phyloP scores from a whole-genome alignment of 2,329 filamentous ascomycete genomes.

The Ophiostoma pallidulum region DNA sequence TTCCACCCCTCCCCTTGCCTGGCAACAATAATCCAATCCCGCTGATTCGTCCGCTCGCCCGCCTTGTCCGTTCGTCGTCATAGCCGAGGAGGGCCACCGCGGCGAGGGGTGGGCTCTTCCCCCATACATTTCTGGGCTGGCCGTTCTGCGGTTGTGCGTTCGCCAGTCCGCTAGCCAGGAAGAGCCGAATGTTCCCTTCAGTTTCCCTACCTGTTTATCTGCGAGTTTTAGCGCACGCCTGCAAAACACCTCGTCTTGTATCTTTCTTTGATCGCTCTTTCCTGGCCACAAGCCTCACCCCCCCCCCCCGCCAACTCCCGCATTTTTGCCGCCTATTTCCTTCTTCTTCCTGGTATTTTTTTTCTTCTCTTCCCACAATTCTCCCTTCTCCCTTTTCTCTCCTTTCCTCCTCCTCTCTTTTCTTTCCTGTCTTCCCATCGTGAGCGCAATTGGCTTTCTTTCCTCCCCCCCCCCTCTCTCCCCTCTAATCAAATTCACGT shows the following conservation, averaged over 20 bases:
- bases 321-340: constrained; percentile 9
- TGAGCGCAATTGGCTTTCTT: constrained; percentile 2
- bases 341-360: constrained; percentile 10
- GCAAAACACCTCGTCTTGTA: constrained; percentile 24
- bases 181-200: constrained; percentile 11
- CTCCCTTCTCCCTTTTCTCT: constrained; percentile 9
- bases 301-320: constrained; percentile 10
- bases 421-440: not conserved
- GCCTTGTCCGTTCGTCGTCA: constrained; percentile 20
- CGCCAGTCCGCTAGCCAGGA: constrained; percentile 11
- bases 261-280: not conserved
- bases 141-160: constrained; percentile 19
- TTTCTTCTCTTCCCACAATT: constrained; percentile 13
- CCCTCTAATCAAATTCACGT: no score
- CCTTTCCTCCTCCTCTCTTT: not conserved
- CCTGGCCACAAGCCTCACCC: not conserved
- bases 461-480: constrained; percentile 5
- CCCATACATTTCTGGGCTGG: constrained; percentile 3
- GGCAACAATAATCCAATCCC: constrained; percentile 19
- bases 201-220: constrained; percentile 12
- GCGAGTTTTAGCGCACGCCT: constrained; percentile 17
- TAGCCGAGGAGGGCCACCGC: constrained; percentile 19
- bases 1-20: constrained; percentile 5
- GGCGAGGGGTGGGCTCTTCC: constrained; percentile 11
- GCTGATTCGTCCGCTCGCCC: constrained; percentile 21